A percentile compares a stretch with the other conserved stretches of the same genome.
Conservation (phyloP, 352 stramenopile species). For the Globisporangium spiculum region DNA sequence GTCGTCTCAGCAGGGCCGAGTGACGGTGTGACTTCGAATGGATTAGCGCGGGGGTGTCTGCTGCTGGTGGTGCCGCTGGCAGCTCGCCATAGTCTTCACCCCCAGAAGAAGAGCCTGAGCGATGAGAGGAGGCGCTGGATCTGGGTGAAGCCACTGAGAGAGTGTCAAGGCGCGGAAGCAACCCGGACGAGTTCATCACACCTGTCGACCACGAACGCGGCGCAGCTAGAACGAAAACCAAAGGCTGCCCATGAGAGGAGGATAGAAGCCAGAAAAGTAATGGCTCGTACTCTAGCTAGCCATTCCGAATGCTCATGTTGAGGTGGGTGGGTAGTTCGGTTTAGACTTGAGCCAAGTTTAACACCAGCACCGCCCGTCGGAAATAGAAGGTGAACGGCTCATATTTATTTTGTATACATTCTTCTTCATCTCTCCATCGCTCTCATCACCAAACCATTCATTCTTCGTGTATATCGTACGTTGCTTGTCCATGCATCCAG, state of each 20-base stretch:
- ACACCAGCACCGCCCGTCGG: background rate
- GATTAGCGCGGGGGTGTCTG: background rate
- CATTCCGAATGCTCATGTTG: too few relatives aligned
- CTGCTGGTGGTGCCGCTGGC: background rate
- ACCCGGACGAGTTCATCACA: slow-evolving; percentile 1
- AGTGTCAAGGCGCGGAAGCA: background rate
- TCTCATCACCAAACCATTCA: background rate
- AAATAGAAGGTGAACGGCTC: background rate
- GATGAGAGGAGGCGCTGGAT: background rate
- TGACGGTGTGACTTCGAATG: background rate
- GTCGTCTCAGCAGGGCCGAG: background rate
- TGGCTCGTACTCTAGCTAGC: too few relatives aligned
- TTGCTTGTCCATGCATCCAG: background rate
- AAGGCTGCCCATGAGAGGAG: too few relatives aligned
- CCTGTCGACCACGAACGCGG: too few relatives aligned
- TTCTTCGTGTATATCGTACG: background rate
- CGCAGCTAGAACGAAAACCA: too few relatives aligned
- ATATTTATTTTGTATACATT: background rate
- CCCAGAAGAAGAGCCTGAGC: background rate
- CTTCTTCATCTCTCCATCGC: background rate
- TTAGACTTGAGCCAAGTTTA: too few relatives aligned
- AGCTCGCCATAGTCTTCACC: background rate
- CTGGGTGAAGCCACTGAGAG: background rate
- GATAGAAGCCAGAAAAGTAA: too few relatives aligned
- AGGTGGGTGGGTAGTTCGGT: too few relatives aligned